These are phyloP conservation scores for Saccharomyces hybrid DNA, from an alignment of 1,139 yeast species.

Conservation along the genomic window DNA sequence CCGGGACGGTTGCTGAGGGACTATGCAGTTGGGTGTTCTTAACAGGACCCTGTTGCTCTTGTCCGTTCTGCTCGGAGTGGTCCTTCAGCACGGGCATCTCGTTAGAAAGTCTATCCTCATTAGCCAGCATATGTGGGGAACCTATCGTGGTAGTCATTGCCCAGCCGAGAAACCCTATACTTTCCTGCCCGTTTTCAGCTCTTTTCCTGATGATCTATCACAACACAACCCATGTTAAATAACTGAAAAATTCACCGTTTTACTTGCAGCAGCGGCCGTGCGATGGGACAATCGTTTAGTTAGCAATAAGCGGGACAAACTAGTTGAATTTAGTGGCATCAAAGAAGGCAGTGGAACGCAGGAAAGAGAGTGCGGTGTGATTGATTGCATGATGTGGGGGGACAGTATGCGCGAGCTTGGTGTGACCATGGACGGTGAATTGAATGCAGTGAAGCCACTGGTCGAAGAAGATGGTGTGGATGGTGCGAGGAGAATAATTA, in stretches of 20 bases:
- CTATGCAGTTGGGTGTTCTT: constrained; percentile 4
- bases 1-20: constrained; percentile 1
- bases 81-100: neutral
- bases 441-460: neutral
- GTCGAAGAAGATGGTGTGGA: neutral
- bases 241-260: neutral
- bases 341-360: neutral
- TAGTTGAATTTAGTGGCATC: neutral
- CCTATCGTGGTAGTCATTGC: constrained; percentile 11
- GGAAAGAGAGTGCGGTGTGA: neutral
- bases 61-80: neutral
- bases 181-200: neutral
- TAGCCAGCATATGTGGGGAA: constrained; percentile 6
- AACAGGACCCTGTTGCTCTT: neutral
- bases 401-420: neutral
- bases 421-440: neutral
- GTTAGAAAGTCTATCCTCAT: constrained; percentile 2
- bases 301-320: neutral
- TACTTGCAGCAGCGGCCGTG: neutral
- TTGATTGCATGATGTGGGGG: neutral
- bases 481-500: neutral
- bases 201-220: neutral
- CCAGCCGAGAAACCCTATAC: neutral
- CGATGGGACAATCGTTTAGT: constrained; percentile 1
- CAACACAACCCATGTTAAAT: neutral